These are phyloP conservation scores for Termitomyces sp. DNA, from an alignment of 768 basidiomycete species.

Conservation along the genomic window DNA sequence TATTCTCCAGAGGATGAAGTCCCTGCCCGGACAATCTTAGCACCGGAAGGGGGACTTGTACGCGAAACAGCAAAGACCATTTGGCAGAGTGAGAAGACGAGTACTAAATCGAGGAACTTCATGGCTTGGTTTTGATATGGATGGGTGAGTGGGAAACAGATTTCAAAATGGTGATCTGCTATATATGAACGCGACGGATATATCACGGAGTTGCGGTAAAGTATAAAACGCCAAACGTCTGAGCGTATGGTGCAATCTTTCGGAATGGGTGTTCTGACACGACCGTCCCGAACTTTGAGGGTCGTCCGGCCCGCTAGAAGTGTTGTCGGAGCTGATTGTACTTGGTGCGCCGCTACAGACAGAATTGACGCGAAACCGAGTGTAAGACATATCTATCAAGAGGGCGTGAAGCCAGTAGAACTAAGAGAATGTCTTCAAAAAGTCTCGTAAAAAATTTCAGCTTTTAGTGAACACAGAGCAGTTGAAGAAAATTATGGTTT, in stretches of 20 bases:
- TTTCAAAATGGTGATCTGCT: background rate
- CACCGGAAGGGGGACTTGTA: slow-evolving; percentile 36
- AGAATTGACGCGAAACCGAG: background rate
- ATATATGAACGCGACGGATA: background rate
- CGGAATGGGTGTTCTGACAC: background rate
- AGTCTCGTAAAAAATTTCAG: background rate
- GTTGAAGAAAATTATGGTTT: background rate
- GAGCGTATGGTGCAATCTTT: background rate
- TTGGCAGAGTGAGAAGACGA: background rate
- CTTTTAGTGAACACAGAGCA: background rate
- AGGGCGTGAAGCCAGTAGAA: too few species aligned
- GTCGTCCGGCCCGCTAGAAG: background rate
- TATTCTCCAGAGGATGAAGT: slow-evolving; percentile 35
- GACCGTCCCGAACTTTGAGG: background rate
- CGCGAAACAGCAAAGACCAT: slow-evolving; percentile 25
- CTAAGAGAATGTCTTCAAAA: background rate
- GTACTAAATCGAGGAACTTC: background rate
- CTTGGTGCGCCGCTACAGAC: background rate
- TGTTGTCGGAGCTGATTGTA: background rate
- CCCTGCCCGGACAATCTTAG: slow-evolving; percentile 34
- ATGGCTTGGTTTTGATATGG: background rate
- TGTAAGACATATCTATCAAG: background rate
- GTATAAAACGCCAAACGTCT: too few species aligned
- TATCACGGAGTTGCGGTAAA: background rate
- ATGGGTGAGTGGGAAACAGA: background rate